Percentiles rank a stretch among this genome's conserved stretches.
Evolutionary conservation across 2,329 filamentous ascomycete species (phyloP).

Genomic region (Fusarium tuaranense): DNA sequence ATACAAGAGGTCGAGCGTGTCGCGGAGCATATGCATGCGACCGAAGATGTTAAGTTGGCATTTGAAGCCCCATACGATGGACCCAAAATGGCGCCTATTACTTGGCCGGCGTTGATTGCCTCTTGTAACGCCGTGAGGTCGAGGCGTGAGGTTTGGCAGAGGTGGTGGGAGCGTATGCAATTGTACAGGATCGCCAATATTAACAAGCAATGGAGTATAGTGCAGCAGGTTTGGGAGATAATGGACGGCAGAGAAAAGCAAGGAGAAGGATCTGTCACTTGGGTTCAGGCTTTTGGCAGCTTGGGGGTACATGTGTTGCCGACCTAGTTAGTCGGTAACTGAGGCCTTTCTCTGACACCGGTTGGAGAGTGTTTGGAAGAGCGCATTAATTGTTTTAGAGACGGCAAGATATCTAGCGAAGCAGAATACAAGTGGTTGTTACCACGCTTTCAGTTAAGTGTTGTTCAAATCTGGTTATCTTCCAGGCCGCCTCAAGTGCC

Average conservation of each 20-base stretch:
- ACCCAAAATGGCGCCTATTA: not conserved
- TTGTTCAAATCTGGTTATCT: not conserved
- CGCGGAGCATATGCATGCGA: not conserved
- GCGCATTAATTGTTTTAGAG: not conserved
- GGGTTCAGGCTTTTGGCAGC: not conserved
- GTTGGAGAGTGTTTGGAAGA: not conserved
- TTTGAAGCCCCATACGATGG: not conserved
- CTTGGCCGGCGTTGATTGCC: not conserved
- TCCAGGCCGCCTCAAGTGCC: not conserved
- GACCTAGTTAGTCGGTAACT: not conserved
- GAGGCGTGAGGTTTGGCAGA: conserved; percentile 1
- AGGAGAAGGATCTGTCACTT: not conserved
- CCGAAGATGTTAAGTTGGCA: not conserved
- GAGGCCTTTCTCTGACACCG: not conserved
- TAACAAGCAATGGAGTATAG: conserved; percentile 14
- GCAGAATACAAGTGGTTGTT: not conserved
- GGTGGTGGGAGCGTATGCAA: conserved; percentile 20
- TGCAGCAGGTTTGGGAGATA: conserved; percentile 8
- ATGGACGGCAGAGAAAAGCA: not conserved
- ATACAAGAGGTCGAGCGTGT: not conserved
- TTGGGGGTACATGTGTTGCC: not conserved
- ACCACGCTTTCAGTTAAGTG: not conserved
- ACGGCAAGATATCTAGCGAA: not conserved
- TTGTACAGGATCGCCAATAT: conserved; percentile 15
- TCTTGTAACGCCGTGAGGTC: not conserved